phyloP scores from a whole-genome alignment of 1,139 yeast species.

The Kodamaea derodonti region DNA sequence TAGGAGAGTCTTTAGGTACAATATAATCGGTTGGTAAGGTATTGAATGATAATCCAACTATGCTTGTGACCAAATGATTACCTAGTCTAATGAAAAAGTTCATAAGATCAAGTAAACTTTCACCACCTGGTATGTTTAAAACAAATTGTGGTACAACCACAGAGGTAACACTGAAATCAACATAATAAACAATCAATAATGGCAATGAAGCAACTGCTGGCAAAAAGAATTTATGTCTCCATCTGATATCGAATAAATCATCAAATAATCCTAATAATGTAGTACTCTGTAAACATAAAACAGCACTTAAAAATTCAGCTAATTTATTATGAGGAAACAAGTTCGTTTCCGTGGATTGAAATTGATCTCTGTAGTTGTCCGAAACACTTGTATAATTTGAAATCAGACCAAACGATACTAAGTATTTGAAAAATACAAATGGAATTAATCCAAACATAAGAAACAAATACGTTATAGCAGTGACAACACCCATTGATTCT shows the following conservation, averaged over 20 bases:
- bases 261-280: conserved; percentile 86
- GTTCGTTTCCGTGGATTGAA: conserved; percentile 27
- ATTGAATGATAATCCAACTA: conserved; percentile 38
- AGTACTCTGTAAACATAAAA: conserved; percentile 80
- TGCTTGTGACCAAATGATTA: conserved; percentile 30
- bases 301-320: conserved; percentile 81
- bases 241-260: conserved; percentile 89
- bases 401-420: conserved; percentile 48
- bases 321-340: conserved; percentile 81
- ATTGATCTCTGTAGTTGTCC: conserved; percentile 34
- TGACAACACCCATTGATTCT: conserved; percentile 87
- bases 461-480: conserved; percentile 77
- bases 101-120: conserved; percentile 21
- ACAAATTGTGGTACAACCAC: conserved; percentile 80
- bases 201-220: conserved; percentile 97
- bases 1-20: conserved; percentile 27
- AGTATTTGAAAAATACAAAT: conserved; percentile 76
- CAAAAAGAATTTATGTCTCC: conserved; percentile 94
- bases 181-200: conserved; percentile 81
- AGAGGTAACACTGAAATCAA: conserved; percentile 90
- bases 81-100: conserved; percentile 24
- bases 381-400: conserved; percentile 34
- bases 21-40: conserved; percentile 34
- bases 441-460: conserved; percentile 85
- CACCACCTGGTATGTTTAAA: conserved; percentile 26